Evolutionary conservation across 1,284 basidiomycete genomes (phyloP), one percentile per base, ranked within the genome.

Genomic region (Kalmanozyma brasiliensis): DNA sequence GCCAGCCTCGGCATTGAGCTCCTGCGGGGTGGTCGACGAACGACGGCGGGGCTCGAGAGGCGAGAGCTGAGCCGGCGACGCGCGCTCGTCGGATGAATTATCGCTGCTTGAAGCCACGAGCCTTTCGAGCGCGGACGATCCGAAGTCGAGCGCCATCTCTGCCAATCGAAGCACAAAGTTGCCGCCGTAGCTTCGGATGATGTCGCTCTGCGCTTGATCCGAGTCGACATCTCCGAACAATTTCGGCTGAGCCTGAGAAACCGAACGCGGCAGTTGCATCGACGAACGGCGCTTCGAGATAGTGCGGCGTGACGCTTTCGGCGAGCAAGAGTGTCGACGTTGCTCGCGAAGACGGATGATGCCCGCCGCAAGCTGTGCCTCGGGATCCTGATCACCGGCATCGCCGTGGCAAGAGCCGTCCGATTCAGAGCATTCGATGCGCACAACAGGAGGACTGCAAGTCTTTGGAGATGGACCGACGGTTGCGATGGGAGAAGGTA

Each of bases 371-470:
- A 78, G 72, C 57, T 78, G 76, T 32, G 59, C 60, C 23, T 78
- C 74, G 19, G 74, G 74, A 34, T 78, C 74, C 13, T 69, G 57
- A 43, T 78, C 76, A 11, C 76, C 76, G 0, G 61, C 60, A 37
- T 78, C 74, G 14, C 74, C 74, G 43, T 78, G 74, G 44, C 67
- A 76, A 19, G 74, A 76, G 47, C 76, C 76, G 36, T 78, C 74
- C 10, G 69, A 73, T 49, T 71, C 66, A 36, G 66, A 71, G 40
- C 53, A 71, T 33, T 68, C 56, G 45, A 70, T 69, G 40, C 52
- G 65, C 3, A 68, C 52, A 1, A 53, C 45, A 17, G 61, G 46
- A n/a, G 59, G 48, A 19, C 45, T 47, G 47, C 56, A 37, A 7
- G 49, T 49, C 30, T 55, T 53, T 9, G 61, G 33, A 3, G 55